Base-by-base conservation (phyloP, 2,329 filamentous ascomycete genomes). In the Ophiocordyceps sinensis region DNA sequence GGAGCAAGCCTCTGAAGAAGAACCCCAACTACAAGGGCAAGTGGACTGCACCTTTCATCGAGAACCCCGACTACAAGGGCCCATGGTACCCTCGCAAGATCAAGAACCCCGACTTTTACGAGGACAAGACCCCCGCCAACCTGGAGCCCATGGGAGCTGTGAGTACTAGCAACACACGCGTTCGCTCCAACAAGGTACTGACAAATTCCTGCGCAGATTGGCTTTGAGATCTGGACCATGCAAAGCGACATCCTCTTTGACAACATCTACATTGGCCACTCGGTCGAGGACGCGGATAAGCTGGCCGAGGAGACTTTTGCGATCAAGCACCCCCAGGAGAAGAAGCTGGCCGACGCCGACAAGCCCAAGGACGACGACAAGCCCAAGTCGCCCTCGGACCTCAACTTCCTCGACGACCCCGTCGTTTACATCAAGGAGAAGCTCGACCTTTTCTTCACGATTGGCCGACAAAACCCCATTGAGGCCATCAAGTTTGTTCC, bases 171-270 rank as follows among this genome's bases (percentile, higher is more conserved):
- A 10, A 15, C 9, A 14, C n/a, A 10, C 9, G n/a, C 6, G 15
- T 10, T 10, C 15, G 10, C 14, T 10, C 15, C 4, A 4, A 7
- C 32, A 19, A 15, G 15, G 13, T 10, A n/a, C 28, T 39, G 12
- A 31, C 37, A 12, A 14, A 21, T 8, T 15, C 11, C 21, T 10
- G 23, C 37, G 17, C 57, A 87, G 83, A 88, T 96, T 68, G 91
- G 91, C 55, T 96, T 96, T 58, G 91, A 98, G 68, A 89, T 98
- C 69, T 98, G 91, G 91, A 96, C 91, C 56, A 98, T 98, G 91
- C 89, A 95, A 70, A 94, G 80, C 63, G 84, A 95, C 60, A 96
- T 98, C 54, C 82, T 95, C 56, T 96, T 98, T 57, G 86, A 96
- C 78, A 98, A 98, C 80, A 93, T 98, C 73, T 98, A 96, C 77